Base-by-base conservation (phyloP, 805 yeast species). In the Metschnikowia chrysomelidarum region DNA sequence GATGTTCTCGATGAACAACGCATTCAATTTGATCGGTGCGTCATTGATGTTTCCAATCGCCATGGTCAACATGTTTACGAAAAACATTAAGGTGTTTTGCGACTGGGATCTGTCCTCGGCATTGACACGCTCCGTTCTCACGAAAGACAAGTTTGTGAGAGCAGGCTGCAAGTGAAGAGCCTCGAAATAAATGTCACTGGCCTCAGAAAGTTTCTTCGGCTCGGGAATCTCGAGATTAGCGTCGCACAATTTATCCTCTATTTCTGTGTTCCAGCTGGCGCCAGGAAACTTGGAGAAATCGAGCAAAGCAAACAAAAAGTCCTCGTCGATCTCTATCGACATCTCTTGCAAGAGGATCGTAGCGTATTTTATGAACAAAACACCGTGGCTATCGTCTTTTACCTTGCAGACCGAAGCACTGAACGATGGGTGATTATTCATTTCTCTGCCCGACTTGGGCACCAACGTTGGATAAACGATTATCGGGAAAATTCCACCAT, bases 11-110 rank as follows among this genome's bases (percentile, higher is more conserved):
- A 91, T 73, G 40, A 87, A 73, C 47, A 94, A 69, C 0, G 98
- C 88, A 52, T 91, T 87, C 56, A 93, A 65, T 51, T 83, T 76
- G 27, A 93, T 85, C 1, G 98, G 98, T 0, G 99, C 98, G 59
- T 93, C 97, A 55, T 91, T 91, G 41, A 94, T 86, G 57, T 91
- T 93, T 17, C 98, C 98, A 44, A 93, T 77, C 0, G 98, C 95
- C 97, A 91, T 89, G 0, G 97, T 88, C 41, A 93, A 66, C 24
- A 91, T 80, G 56, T 93, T 87, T 47, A 87, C 69, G 44, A 87
- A 78, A 57, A 85, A 83, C 74, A 82, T 75, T 32, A 89, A 56
- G 0, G 93, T 69, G 45, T 80, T 82, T 29, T 78, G 80, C 2
- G 84, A 65, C 3, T 84, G 64, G 2, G 74, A 57, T 9, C 80